Percentiles rank a stretch among this genome's conserved stretches.
Evolutionary conservation across 2,329 filamentous ascomycete genomes (phyloP).

Genomic region (Lasiodiplodia hormozganensis): DNA sequence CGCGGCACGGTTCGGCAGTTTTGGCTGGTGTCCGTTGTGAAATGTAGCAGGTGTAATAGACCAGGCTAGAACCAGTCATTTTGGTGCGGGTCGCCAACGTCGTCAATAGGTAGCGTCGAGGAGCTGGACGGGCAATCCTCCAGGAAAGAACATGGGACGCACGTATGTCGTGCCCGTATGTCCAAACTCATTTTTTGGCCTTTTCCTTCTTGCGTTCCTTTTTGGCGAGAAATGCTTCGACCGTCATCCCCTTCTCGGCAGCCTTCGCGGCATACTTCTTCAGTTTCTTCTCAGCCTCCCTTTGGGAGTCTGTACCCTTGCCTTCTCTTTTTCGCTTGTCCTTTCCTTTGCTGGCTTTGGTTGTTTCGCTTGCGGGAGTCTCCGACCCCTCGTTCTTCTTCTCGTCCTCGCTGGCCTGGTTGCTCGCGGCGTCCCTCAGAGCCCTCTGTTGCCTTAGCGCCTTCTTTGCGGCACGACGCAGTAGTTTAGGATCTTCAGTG

Average conservation of each 20-base stretch:
- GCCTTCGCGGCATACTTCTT: constrained; percentile 20
- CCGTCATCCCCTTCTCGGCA: constrained; percentile 44
- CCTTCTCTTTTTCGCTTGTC: constrained; percentile 35
- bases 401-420: constrained; percentile 27
- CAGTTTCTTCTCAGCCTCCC: constrained; percentile 1
- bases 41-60: constrained; percentile 3
- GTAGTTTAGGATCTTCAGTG: constrained; percentile 32
- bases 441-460: constrained; percentile 25
- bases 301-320: constrained; percentile 30
- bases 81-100: neutral
- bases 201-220: constrained; percentile 33
- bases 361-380: neutral
- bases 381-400: neutral
- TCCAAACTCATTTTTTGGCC: constrained; percentile 9
- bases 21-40: constrained; percentile 8
- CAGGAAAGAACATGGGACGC: neutral
- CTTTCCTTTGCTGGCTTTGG: constrained; percentile 1
- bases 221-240: constrained; percentile 48
- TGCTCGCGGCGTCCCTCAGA: constrained; percentile 27
- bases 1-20: neutral
- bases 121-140: neutral
- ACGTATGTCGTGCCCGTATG: neutral
- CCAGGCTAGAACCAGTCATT: neutral
- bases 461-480: constrained; percentile 31
- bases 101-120: neutral